phyloP scores from a whole-genome alignment of 1,284 basidiomycete species.

The Bjerkandera adusta region DNA sequence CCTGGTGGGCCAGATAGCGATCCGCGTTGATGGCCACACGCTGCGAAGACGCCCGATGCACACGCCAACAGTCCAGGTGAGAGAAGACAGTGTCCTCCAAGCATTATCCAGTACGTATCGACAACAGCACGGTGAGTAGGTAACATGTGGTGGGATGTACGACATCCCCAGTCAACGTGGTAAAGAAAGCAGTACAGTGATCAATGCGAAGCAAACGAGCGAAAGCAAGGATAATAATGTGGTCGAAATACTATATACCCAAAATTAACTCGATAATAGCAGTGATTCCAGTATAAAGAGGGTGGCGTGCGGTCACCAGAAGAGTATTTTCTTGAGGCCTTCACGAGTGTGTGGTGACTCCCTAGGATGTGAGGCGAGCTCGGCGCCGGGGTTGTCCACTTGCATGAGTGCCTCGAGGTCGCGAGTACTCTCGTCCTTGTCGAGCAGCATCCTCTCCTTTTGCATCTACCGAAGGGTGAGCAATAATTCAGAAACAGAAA shows the following conservation, averaged over 20 bases:
- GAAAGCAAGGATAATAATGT: conserved; percentile 10
- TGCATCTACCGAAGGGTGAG: conserved; percentile 6
- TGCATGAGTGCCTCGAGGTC: conserved; percentile 17
- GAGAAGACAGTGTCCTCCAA: too few species aligned
- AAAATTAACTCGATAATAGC: conserved; percentile 5
- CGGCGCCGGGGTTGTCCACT: too few species aligned
- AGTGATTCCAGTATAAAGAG: conserved; percentile 7
- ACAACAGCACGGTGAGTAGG: conserved; percentile 6
- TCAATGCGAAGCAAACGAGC: conserved; percentile 8
- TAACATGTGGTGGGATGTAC: too few species aligned
- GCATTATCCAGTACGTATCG: background rate
- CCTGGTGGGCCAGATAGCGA: conserved; percentile 6
- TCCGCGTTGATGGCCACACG: too few species aligned
- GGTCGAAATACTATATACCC: background rate
- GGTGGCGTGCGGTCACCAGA: conserved; percentile 23
- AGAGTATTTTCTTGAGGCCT: conserved; percentile 21
- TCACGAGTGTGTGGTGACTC: conserved; percentile 20
- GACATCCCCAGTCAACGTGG: conserved; percentile 2
- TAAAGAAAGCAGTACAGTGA: conserved; percentile 9
- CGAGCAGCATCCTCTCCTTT: conserved; percentile 5
- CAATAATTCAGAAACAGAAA: background rate
- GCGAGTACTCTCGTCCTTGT: conserved; percentile 1
- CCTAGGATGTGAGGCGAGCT: conserved; percentile 18
- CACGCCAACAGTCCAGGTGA: background rate
- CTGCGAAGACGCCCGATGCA: too few species aligned